Conservation (phyloP, 768 basidiomycete genomes). For the Leccinum pellstonianum region DNA sequence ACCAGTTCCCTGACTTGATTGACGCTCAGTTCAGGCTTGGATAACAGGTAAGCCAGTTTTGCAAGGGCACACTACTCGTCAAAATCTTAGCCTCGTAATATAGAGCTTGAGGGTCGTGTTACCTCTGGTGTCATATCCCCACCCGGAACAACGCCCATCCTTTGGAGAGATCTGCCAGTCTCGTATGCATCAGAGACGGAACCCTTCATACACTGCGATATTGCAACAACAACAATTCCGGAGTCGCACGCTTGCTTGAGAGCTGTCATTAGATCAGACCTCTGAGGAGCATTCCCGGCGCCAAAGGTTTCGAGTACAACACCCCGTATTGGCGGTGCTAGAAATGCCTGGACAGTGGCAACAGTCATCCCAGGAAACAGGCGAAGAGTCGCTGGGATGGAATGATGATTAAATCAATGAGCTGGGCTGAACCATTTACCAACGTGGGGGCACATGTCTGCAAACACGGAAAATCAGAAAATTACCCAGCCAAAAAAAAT, state of each 20-base stretch:
- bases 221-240: constrained; percentile 86
- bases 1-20: constrained; percentile 74
- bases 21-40: constrained; percentile 72
- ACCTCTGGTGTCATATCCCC: constrained; percentile 98
- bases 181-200: constrained; percentile 83
- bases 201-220: constrained; percentile 87
- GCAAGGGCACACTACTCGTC: constrained; percentile 74
- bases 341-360: constrained; percentile 71
- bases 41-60: constrained; percentile 87
- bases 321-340: constrained; percentile 70
- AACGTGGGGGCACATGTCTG: constrained; percentile 80
- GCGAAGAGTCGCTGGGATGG: constrained; percentile 65
- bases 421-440: constrained; percentile 43
- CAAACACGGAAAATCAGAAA: constrained; percentile 14
- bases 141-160: constrained; percentile 79
- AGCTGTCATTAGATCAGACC: constrained; percentile 69
- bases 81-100: constrained; percentile 1
- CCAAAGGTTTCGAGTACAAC: constrained; percentile 92
- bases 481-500: background rate
- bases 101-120: background rate
- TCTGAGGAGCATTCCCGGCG: constrained; percentile 88
- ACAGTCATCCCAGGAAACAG: constrained; percentile 86
- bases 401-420: constrained; percentile 16
- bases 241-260: constrained; percentile 79
- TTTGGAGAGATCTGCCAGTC: constrained; percentile 66